Evolutionary conservation across 108 stramenopile species (phyloP).

Genomic region (Craspedostauros australis): DNA sequence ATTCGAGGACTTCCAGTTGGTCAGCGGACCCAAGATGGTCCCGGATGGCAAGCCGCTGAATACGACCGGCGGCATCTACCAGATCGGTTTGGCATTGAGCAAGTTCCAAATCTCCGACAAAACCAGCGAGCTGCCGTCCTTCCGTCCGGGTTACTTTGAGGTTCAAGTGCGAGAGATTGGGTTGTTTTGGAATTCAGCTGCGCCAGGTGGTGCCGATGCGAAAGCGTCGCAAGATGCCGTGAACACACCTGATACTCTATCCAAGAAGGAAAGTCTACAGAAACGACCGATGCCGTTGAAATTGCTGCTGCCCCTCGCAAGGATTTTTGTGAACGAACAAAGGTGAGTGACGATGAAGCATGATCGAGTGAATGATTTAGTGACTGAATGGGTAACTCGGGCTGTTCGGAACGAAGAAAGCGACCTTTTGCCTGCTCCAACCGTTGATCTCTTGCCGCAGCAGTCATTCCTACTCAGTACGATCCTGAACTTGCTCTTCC

Average conservation of each 20-base stretch:
- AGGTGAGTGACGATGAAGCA: too few relatives aligned
- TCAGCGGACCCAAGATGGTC: conserved; percentile 62
- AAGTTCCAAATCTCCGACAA: conserved; percentile 61
- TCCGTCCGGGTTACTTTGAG: conserved; percentile 76
- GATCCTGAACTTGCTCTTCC: conserved; percentile 6
- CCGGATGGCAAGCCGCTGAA: conserved; percentile 53
- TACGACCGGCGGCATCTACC: conserved; percentile 52
- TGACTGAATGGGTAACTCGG: too few relatives aligned
- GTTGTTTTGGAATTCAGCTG: conserved; percentile 20
- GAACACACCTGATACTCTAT: conserved; percentile 30
- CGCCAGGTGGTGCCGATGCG: background rate
- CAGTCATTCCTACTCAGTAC: background rate
- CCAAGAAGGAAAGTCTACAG: conserved; percentile 45
- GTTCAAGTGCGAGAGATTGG: conserved; percentile 62
- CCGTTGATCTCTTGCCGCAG: background rate
- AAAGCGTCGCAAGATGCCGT: background rate
- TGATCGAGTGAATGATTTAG: background rate
- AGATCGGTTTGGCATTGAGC: conserved; percentile 69
- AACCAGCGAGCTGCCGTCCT: conserved; percentile 53
- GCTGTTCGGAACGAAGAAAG: too few relatives aligned
- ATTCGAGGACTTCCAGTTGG: conserved; percentile 55
- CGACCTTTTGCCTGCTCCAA: too few relatives aligned
- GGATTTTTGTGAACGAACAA: conserved; percentile 61
- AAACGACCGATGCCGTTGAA: conserved; percentile 52
- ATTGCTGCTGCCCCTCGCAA: conserved; percentile 51